phyloP scores from a whole-genome alignment of 805 yeast genomes.

The Wickerhamomyces kurtzmanii region DNA sequence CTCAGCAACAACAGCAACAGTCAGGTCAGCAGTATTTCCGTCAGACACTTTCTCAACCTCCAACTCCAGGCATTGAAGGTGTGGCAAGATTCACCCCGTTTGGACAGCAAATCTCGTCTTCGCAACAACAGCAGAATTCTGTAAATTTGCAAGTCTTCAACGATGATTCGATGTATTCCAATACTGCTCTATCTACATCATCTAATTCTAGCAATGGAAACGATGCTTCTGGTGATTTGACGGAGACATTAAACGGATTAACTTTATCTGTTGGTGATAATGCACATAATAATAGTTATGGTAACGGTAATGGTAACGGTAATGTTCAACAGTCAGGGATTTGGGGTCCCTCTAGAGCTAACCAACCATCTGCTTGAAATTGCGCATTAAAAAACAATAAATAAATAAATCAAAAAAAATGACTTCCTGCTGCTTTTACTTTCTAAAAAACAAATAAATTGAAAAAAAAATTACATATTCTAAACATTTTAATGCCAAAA shows the following conservation, averaged over 20 bases:
- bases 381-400: no score
- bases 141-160: no score
- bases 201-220: conserved; percentile 7
- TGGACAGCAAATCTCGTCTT: conserved; percentile 1
- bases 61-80: conserved; percentile 19
- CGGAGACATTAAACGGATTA: conserved; percentile 14
- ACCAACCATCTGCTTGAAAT: no score
- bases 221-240: conserved; percentile 9
- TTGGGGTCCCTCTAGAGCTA: no score
- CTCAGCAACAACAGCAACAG: conserved; percentile 7
- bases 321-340: no score
- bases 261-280: conserved; percentile 15
- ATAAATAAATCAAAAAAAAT: no score
- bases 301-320: no score
- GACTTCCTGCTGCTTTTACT: no score
- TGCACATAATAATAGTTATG: no score
- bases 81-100: conserved; percentile 14
- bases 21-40: conserved; percentile 8
- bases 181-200: conserved; percentile 17
- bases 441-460: no score
- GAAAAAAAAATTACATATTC: no score
- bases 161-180: conserved; percentile 23
- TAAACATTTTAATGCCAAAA: no score
- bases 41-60: conserved; percentile 15
- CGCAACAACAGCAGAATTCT: conserved; percentile 3